These are phyloP conservation scores for Lathyrus oleraceus DNA, from an alignment of 306 rosid genomes.

Conservation along the genomic window DNA sequence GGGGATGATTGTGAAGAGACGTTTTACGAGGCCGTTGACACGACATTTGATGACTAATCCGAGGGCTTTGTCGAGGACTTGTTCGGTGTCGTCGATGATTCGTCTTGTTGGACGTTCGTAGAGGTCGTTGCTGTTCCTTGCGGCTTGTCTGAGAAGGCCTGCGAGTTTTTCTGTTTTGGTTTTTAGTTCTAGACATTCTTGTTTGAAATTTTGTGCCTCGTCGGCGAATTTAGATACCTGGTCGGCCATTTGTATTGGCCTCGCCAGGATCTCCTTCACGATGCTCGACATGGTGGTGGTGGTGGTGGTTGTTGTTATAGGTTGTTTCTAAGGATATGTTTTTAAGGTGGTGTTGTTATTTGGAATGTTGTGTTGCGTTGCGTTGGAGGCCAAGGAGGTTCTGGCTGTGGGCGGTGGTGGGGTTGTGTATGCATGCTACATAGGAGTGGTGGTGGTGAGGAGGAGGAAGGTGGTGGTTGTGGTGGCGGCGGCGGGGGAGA, in stretches of 20 bases:
- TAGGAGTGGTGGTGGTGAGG: background rate
- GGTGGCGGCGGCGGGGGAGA: slow-evolving; percentile 37
- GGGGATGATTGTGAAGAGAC: slow-evolving; percentile 74
- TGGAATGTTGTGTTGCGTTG: background rate
- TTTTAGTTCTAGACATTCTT: slow-evolving; percentile 67
- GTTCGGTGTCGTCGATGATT: slow-evolving; percentile 75
- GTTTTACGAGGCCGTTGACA: slow-evolving; percentile 52
- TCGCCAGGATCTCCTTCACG: slow-evolving; percentile 81
- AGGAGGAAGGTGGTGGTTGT: slow-evolving; percentile 25
- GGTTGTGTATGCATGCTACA: slow-evolving; percentile 12
- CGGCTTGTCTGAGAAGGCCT: slow-evolving; percentile 72
- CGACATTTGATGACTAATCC: slow-evolving; percentile 65
- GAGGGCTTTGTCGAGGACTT: slow-evolving; percentile 68
- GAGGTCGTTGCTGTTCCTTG: slow-evolving; percentile 68
- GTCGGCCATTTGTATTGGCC: slow-evolving; percentile 85
- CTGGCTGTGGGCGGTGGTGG: slow-evolving; percentile 26
- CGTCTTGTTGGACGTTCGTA: slow-evolving; percentile 81
- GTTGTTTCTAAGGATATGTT: background rate
- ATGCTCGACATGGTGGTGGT: slow-evolving; percentile 49
- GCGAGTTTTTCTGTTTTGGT: slow-evolving; percentile 76
- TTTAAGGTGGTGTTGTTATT: background rate
- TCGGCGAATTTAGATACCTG: slow-evolving; percentile 62
- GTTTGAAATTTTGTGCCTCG: slow-evolving; percentile 55
- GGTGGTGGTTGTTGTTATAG: background rate
- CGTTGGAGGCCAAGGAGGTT: slow-evolving; percentile 10